phyloP scores from a whole-genome alignment of 2,329 filamentous ascomycete genomes.

The Aspergillus melleus region DNA sequence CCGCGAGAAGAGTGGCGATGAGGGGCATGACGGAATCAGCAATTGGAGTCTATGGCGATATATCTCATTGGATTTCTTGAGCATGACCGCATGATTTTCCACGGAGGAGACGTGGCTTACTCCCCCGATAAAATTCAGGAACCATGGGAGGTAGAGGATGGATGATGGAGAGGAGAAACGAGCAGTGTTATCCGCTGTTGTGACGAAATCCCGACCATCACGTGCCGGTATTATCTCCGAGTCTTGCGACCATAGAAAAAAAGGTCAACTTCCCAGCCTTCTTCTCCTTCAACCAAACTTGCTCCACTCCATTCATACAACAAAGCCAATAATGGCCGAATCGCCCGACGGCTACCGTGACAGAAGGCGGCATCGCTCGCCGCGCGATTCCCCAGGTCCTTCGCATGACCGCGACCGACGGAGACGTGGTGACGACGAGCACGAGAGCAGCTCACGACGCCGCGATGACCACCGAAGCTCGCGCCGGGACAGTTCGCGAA shows the following conservation, averaged over 20 bases:
- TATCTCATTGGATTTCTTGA: slow-evolving; percentile 47
- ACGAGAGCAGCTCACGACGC: slow-evolving; percentile 25
- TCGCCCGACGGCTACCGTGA: slow-evolving; percentile 21
- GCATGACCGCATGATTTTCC: slow-evolving; percentile 45
- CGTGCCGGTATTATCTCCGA: not conserved
- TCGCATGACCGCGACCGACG: slow-evolving; percentile 20
- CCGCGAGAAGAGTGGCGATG: slow-evolving; percentile 28
- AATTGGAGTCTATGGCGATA: slow-evolving; percentile 40
- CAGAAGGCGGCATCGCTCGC: slow-evolving; percentile 22
- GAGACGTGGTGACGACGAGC: slow-evolving; percentile 22
- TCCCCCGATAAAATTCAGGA: slow-evolving; percentile 3
- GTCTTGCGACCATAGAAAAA: not conserved
- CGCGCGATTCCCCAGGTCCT: slow-evolving; percentile 22
- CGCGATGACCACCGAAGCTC: slow-evolving; percentile 30
- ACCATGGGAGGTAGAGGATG: not conserved
- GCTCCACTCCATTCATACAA: not conserved
- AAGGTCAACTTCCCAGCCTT: too few species aligned
- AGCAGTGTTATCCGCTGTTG: not conserved
- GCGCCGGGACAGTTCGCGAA: slow-evolving; percentile 24
- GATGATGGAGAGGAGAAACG: not conserved
- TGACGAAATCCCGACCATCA: slow-evolving; percentile 1
- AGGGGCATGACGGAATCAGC: slow-evolving; percentile 26
- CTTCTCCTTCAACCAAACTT: not conserved
- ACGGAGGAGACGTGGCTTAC: slow-evolving; percentile 19
- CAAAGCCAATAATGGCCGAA: slow-evolving; percentile 27